Conservation (phyloP, 2,329 filamentous ascomycete species). For the Dactylellina drechsleri region DNA sequence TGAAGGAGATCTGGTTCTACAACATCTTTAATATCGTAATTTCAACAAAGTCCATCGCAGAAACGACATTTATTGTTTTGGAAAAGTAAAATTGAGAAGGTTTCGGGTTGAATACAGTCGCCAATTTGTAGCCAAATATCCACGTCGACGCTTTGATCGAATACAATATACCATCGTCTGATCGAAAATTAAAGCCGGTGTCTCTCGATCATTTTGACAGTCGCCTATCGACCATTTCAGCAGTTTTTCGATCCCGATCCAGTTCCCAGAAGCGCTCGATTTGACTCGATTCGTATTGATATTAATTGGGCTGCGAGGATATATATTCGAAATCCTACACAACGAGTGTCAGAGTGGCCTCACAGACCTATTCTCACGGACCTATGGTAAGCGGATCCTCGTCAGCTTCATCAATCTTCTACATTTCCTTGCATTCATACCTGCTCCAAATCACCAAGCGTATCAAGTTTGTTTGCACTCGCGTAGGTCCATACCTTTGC, state of each 20-base stretch:
- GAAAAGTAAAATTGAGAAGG: slow-evolving; percentile 1
- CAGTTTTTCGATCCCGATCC: slow-evolving; percentile 20
- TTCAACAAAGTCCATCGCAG: slow-evolving; percentile 6
- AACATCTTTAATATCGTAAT: slow-evolving; percentile 4
- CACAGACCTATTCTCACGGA: slow-evolving; percentile 28
- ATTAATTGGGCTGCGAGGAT: background rate
- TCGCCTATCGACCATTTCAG: slow-evolving; percentile 20
- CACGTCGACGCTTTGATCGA: slow-evolving; percentile 24
- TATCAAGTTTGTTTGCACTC: slow-evolving; percentile 38
- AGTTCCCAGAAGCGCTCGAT: slow-evolving; percentile 7
- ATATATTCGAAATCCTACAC: background rate
- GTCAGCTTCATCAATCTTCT: slow-evolving; percentile 33
- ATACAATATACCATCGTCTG: slow-evolving; percentile 4
- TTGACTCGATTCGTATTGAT: background rate
- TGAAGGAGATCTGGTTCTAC: background rate
- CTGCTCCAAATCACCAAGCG: slow-evolving; percentile 40
- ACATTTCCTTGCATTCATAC: slow-evolving; percentile 33
- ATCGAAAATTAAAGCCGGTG: slow-evolving; percentile 15
- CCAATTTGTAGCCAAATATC: slow-evolving; percentile 1
- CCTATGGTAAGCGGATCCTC: slow-evolving; percentile 40
- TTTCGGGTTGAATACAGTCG: slow-evolving; percentile 9
- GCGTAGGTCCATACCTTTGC: slow-evolving; percentile 7
- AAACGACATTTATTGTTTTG: slow-evolving; percentile 15
- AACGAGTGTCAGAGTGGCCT: slow-evolving; percentile 36
- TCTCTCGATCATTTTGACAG: slow-evolving; percentile 13